A percentile compares a stretch with the other conserved stretches of the same genome.
phyloP scores from a whole-genome alignment of 2,329 filamentous ascomycete species.

The Monilinia vaccinii-corymbosi region DNA sequence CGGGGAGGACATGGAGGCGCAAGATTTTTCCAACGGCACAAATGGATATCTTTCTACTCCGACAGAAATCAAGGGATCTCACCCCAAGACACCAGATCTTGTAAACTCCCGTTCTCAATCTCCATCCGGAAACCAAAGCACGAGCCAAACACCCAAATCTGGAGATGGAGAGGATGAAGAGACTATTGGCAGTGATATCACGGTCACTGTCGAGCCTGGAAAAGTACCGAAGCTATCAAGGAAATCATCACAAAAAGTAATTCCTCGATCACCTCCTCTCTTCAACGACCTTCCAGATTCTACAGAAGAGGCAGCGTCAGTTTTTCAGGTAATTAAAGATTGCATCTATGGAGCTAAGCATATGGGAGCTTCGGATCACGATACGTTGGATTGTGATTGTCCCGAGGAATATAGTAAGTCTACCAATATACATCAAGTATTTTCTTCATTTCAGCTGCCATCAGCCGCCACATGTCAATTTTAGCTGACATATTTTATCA shows the following conservation, averaged over 20 bases:
- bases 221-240: constrained; percentile 63
- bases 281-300: constrained; percentile 70
- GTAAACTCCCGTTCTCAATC: constrained; percentile 22
- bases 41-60: constrained; percentile 15
- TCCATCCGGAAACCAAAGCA: constrained; percentile 19
- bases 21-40: constrained; percentile 21
- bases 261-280: constrained; percentile 52
- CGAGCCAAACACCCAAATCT: constrained; percentile 27
- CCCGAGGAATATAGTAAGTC: constrained; percentile 86
- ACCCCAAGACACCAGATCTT: constrained; percentile 21
- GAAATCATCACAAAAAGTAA: constrained; percentile 62
- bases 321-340: constrained; percentile 73
- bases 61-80: constrained; percentile 18
- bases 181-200: constrained; percentile 50
- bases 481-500: constrained; percentile 33
- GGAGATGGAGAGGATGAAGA: constrained; percentile 35
- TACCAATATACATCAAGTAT: not conserved
- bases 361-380: constrained; percentile 85
- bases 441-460: not conserved
- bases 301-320: constrained; percentile 63
- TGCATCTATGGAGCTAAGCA: constrained; percentile 90
- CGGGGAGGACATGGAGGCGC: constrained; percentile 18
- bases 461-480: not conserved
- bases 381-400: constrained; percentile 89
- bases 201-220: constrained; percentile 54